Evolutionary conservation across 768 basidiomycete genomes (phyloP).

Genomic region (Cytidiella melzeri): DNA sequence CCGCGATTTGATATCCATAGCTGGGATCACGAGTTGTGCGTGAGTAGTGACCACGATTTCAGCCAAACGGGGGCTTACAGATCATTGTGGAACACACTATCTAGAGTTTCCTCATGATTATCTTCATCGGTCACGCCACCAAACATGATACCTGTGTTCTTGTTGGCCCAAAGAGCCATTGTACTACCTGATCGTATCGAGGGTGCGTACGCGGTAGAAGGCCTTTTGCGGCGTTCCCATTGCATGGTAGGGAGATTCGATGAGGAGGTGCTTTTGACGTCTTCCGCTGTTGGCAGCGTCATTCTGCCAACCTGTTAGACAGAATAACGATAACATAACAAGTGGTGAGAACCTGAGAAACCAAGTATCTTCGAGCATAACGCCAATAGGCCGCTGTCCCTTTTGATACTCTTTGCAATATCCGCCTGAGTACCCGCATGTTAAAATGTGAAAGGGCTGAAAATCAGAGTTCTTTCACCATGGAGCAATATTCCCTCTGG

Average conservation of each 20-base stretch:
- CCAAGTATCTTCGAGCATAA: slow-evolving; percentile 93
- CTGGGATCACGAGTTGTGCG: slow-evolving; percentile 29
- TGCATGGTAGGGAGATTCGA: slow-evolving; percentile 47
- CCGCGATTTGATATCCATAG: slow-evolving; percentile 69
- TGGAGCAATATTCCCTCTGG: slow-evolving; percentile 76
- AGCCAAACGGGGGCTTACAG: slow-evolving; percentile 61
- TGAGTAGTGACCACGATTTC: neutral
- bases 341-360: slow-evolving; percentile 52
- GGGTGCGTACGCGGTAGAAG: slow-evolving; percentile 66
- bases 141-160: slow-evolving; percentile 71
- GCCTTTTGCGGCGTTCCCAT: slow-evolving; percentile 81
- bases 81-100: slow-evolving; percentile 86
- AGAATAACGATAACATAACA: neutral
- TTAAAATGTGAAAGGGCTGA: neutral
- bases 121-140: slow-evolving; percentile 90
- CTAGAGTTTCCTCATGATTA: slow-evolving; percentile 73
- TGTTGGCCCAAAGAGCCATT: slow-evolving; percentile 74
- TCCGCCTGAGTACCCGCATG: slow-evolving; percentile 46
- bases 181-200: slow-evolving; percentile 74
- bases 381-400: slow-evolving; percentile 76
- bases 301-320: slow-evolving; percentile 26
- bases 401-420: slow-evolving; percentile 89
- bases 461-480: slow-evolving; percentile 34
- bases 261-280: slow-evolving; percentile 27
- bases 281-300: slow-evolving; percentile 19